These are phyloP conservation scores for Syzygium grande DNA, from an alignment of 345 rosid genomes.

Conservation along the genomic window DNA sequence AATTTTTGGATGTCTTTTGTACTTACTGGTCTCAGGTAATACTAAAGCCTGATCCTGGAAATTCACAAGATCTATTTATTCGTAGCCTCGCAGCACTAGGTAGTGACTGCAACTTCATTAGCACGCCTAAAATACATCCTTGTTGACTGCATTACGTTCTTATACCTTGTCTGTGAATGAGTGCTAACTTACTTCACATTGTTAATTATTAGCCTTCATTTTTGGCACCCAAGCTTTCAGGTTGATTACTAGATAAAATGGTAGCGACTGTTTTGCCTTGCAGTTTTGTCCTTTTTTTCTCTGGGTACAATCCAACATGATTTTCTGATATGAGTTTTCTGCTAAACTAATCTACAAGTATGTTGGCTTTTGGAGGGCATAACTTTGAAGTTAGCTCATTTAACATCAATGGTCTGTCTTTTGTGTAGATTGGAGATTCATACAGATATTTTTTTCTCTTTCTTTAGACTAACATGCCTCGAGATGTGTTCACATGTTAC, in stretches of 20 bases:
- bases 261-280: background rate
- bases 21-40: slow-evolving; percentile 54
- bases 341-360: background rate
- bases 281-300: background rate
- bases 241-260: background rate
- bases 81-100: slow-evolving; percentile 92
- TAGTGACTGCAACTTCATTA: slow-evolving; percentile 8
- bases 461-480: background rate
- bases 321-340: background rate
- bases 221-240: background rate
- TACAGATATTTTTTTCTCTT: background rate
- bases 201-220: background rate
- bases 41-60: slow-evolving; percentile 94
- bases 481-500: background rate
- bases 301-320: background rate
- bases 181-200: background rate
- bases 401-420: background rate
- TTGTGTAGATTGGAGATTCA: background rate
- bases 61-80: slow-evolving; percentile 87
- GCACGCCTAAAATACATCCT: background rate
- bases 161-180: background rate
- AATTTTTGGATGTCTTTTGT: background rate
- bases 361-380: background rate
- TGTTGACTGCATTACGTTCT: background rate
- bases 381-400: background rate